A percentile compares a stretch with the other conserved stretches of the same genome.
Evolutionary conservation across 2,329 filamentous ascomycete species (phyloP).

Genomic region (Lomentospora prolificans): DNA sequence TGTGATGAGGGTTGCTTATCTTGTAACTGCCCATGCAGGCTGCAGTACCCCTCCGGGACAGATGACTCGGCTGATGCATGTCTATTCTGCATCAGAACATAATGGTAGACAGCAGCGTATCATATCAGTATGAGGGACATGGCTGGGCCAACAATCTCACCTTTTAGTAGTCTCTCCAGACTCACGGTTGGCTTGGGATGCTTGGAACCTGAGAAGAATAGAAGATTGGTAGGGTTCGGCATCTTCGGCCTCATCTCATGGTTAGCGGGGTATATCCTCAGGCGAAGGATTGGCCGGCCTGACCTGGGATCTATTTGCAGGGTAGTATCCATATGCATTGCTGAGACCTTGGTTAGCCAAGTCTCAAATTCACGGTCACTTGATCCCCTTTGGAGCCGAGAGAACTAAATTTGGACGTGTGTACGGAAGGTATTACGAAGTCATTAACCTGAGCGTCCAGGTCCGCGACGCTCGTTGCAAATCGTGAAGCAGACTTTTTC

Average conservation of each 20-base stretch:
- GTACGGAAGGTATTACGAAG: too few relatives aligned
- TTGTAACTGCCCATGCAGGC: neutral
- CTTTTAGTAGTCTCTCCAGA: neutral
- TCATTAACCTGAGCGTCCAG: too few relatives aligned
- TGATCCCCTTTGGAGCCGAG: neutral
- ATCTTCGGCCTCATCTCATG: neutral
- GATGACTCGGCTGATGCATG: neutral
- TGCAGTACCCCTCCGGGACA: too few relatives aligned
- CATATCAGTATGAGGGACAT: neutral
- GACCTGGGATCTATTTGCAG: neutral
- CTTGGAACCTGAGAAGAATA: neutral
- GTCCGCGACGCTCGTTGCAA: too few relatives aligned
- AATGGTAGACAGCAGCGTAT: neutral
- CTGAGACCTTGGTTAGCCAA: constrained; percentile 6
- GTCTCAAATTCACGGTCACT: constrained; percentile 1
- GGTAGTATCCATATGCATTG: constrained; percentile 2
- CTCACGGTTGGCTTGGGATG: too few relatives aligned
- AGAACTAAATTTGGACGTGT: too few relatives aligned
- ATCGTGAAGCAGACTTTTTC: too few relatives aligned
- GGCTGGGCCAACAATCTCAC: neutral
- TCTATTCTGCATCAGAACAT: neutral
- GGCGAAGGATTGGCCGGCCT: neutral
- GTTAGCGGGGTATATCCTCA: neutral
- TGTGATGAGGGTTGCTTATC: neutral
- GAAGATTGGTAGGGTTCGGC: neutral